Evolutionary conservation across 345 rosid genomes (phyloP), one percentile per base, ranked within the genome.

Genomic region (Geranium rotundifolium): DNA sequence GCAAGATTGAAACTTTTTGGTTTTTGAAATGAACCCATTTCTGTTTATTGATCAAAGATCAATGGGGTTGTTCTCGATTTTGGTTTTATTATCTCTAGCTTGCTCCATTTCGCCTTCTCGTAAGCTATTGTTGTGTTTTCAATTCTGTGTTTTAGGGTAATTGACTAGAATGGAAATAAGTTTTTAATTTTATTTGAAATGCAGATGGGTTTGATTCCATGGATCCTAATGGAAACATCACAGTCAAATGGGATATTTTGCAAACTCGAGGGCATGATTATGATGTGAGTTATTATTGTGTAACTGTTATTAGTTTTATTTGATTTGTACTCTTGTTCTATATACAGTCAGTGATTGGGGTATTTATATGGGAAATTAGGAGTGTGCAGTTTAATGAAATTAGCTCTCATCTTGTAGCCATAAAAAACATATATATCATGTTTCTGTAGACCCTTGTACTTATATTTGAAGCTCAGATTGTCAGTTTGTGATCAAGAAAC

Each of bases 161-260:
- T 46, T 17, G 30, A 29, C 2, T 34, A 4, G 34, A 41, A 41
- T 46, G 39, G 29, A 61, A 18, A 50, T 65, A 4, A 0, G 41
- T 57, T 54, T 62, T 61, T 71, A 54, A 56, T 39, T 59, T 57
- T 19, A 37, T 19, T 34, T 34, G 41, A 34, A 41, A 29, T 79
- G 75, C 85, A 91, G 98, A 78, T 81, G 95, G 85, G 60, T 89
- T 67, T 79, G 98, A 91, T 80, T 81, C 95, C 6, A 37, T 89
- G 76, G 98, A 91, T 89, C 95, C 98, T 20, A 19, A 57, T 27
- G 96, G 81, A 50, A 82, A 81, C 63, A 70, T 91, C 39, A 85
- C 85, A 7, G 79, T 91, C 67, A 89, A 79, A 82, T 89, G 96
- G 98, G 96, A 91, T 73, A 82, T 91, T 23, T 37, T 84, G 68